Evolutionary conservation across 331 rosid species (phyloP).

Genomic region (Malus hybrid): DNA sequence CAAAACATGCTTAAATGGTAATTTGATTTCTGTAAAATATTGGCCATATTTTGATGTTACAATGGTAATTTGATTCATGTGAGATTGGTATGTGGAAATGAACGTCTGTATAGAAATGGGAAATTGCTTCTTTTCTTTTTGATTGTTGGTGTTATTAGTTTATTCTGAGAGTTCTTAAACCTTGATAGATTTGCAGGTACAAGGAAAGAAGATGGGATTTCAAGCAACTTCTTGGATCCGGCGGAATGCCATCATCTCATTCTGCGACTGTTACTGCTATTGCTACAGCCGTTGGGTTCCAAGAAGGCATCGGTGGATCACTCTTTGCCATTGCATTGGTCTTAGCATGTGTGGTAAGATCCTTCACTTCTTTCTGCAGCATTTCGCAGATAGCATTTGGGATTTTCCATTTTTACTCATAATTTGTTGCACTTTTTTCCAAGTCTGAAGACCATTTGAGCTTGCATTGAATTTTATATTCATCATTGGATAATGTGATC

Average conservation of each 20-base stretch:
- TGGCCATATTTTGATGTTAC: too few species aligned
- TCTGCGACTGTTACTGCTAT: slow-evolving; percentile 93
- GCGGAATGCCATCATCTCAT: slow-evolving; percentile 99
- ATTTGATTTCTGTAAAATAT: neutral
- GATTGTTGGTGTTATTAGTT: neutral
- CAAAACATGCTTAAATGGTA: neutral
- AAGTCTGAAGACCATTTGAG: neutral
- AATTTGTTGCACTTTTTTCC: neutral
- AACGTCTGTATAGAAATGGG: neutral
- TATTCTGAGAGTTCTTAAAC: slow-evolving; percentile 34
- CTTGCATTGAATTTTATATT: neutral
- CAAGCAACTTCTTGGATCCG: slow-evolving; percentile 82
- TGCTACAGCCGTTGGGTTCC: slow-evolving; percentile 75
- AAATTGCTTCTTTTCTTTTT: neutral
- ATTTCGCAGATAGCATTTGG: neutral
- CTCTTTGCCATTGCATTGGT: slow-evolving; percentile 66
- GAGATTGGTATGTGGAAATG: neutral
- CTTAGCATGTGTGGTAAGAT: slow-evolving; percentile 77
- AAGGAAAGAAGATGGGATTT: slow-evolving; percentile 90
- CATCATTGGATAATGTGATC: neutral
- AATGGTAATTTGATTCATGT: neutral
- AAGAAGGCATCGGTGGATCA: slow-evolving; percentile 89
- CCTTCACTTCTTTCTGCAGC: slow-evolving; percentile 5
- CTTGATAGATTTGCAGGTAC: slow-evolving; percentile 58
- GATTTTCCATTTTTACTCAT: too few species aligned